Base-by-base conservation (phyloP, 2,329 filamentous ascomycete species). In the Elsinoe perseae region DNA sequence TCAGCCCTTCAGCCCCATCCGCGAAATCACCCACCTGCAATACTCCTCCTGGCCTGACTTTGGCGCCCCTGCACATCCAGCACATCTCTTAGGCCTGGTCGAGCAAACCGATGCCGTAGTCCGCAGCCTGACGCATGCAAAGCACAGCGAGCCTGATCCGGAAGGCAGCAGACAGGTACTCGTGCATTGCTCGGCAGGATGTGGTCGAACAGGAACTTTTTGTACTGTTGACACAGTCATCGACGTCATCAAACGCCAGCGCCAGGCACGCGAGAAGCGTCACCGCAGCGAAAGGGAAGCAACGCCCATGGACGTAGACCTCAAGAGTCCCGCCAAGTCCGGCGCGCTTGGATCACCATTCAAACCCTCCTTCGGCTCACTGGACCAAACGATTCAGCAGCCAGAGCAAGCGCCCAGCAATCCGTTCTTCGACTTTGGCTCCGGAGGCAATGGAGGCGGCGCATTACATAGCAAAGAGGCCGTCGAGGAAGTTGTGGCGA, bases 1-100 rank as follows among this genome's bases (percentile, higher is more conserved):
- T 1, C 80, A 87, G 57, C 91, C 92, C 0, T 96, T 95, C 66
- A 82, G 83, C 18, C 87, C 89, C 0, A 86, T 95, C 62, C 86
- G 92, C 21, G 91, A 97, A 70, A 86, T 98, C 60, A 96, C 91
- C 0, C 93, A 98, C 64, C 75, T 98, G 12, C 91, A 97, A 67
- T 97, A 96, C 69, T 84, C 89, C 0, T 85, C 86, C n/a, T 98
- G 93, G 93, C 93, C 93, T 0, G 93, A 98, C 66, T 96, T 97
- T 70, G 93, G 93, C 18, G 86, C 90, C 0, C 92, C 92, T 0
- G 90, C 93, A 0, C 87, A 95, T 65, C 90, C 93, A 1, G 82
- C 83, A 4, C 90, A 97, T 65, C 78, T 98, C 1, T 78, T 98
- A 14, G 87, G 86, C 1, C 74, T 98, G 14, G 87, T 97, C n/a